phyloP scores from a whole-genome alignment of 176 grass and related monocot genomes.

The Puya raimondii region DNA sequence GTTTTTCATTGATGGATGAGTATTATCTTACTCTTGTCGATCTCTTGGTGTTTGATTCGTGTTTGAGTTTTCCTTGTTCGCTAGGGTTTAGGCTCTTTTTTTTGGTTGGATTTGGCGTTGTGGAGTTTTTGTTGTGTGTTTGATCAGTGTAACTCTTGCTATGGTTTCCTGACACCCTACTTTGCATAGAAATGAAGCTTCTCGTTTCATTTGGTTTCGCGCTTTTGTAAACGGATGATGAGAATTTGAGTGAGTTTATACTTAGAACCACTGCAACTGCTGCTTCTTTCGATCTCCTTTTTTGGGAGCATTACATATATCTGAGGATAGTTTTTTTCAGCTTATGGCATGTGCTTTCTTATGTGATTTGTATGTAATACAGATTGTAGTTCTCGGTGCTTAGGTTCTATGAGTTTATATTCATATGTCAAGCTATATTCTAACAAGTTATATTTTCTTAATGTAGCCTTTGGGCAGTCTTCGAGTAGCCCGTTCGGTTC shows the following conservation, averaged over 20 bases:
- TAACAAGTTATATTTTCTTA: neutral
- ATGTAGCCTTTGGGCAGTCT: slow-evolving; percentile 41
- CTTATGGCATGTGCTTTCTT: neutral
- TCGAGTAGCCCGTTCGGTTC: slow-evolving; percentile 48
- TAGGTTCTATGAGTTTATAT: neutral
- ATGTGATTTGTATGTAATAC: neutral
- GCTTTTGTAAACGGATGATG: too few species aligned
- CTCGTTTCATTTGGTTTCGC: too few species aligned
- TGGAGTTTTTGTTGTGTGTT: neutral
- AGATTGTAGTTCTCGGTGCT: neutral
- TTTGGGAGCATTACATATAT: neutral
- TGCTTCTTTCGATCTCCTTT: neutral
- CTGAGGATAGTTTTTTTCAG: neutral
- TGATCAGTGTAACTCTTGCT: neutral
- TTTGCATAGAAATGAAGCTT: too few species aligned
- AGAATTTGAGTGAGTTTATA: too few species aligned
- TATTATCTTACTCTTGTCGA: neutral
- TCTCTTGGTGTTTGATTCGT: neutral
- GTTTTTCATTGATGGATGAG: neutral
- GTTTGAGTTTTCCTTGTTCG: neutral
- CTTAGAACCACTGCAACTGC: neutral
- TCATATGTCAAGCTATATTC: neutral
- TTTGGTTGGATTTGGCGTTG: neutral
- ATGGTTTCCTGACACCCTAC: neutral
- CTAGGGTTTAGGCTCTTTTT: neutral